Evolutionary conservation across 441 rosid species (phyloP).

Genomic region (Populus trichocarpa): DNA sequence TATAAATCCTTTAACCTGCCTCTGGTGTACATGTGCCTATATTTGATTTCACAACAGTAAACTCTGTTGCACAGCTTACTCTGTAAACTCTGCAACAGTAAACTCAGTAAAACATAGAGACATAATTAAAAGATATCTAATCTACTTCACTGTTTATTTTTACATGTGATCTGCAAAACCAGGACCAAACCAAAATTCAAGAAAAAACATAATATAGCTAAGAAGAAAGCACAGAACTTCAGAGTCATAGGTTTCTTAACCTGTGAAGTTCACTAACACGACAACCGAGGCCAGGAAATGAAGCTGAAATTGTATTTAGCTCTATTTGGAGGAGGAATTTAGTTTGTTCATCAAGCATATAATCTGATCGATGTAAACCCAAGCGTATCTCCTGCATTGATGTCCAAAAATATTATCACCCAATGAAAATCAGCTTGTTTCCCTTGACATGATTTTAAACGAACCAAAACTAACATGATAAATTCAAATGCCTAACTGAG

Average conservation of each 20-base stretch:
- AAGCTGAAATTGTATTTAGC: slow-evolving; percentile 82
- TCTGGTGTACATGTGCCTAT: neutral
- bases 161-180: neutral
- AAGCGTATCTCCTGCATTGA: slow-evolving; percentile 75
- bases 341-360: slow-evolving; percentile 97
- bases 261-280: slow-evolving; percentile 86
- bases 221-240: slow-evolving; percentile 2
- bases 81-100: neutral
- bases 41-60: neutral
- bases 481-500: neutral
- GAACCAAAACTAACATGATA: neutral
- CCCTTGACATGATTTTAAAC: neutral
- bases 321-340: slow-evolving; percentile 91
- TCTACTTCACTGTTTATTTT: neutral
- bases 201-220: neutral
- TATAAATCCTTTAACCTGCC: neutral
- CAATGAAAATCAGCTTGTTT: slow-evolving; percentile 1
- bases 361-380: slow-evolving; percentile 96
- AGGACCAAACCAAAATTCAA: neutral
- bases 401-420: slow-evolving; percentile 7
- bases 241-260: slow-evolving; percentile 32
- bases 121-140: neutral
- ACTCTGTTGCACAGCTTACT: neutral
- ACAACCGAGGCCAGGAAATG: slow-evolving; percentile 81
- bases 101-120: neutral